Base-by-base conservation (phyloP, 2,329 filamentous ascomycete species). In the Calonectria pauciramosa region DNA sequence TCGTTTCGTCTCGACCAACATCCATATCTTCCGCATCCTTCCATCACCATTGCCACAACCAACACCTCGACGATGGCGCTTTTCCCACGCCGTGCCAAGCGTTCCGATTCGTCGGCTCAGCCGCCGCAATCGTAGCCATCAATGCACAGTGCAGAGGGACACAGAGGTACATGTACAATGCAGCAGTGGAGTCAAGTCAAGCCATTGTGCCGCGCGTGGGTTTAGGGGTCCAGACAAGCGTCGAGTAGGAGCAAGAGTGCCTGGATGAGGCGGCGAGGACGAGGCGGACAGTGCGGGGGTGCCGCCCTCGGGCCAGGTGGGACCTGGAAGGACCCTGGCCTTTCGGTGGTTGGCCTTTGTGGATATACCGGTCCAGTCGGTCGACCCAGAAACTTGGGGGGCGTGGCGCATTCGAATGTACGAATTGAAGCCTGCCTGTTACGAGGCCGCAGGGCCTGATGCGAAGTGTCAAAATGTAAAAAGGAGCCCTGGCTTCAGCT, bases 251-350 rank as follows among this genome's bases (percentile, higher is more conserved):
- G 8, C 26, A 18, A 54, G 54, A 54, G 38, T 49, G 44, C 60
- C 60, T 65, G 41, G 26, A 44, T 32, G 60, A 44, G 60, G 60
- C 60, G 68, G 67, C 68, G 67, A 68, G 64, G 30, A 68, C 68
- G 68, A 74, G 72, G 68, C 72, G 65, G 47, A 71, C 68, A 74
- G 68, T 74, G 72, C 64, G 72, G 68, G 68, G 71, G 67, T 44
- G 18, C 32, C 38, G n/a, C 52, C 51, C 28, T 44, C 30, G 23
- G 60, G 26, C 26, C 4, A 32, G 41, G 36, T 28, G 60, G n/a
- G n/a, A 47, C 59, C 59, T 59, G 38, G 38, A 38, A 44, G 60
- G 34, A 41, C 67, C 38, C 30, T 34, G 52, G 51, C 26, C 20
- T 26, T 28, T 64, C 28, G 65, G 65, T 32, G 51, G 52, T 56